Evolutionary conservation across 495 filamentous ascomycete species (phyloP).

Genomic region (Xylaria sp.): DNA sequence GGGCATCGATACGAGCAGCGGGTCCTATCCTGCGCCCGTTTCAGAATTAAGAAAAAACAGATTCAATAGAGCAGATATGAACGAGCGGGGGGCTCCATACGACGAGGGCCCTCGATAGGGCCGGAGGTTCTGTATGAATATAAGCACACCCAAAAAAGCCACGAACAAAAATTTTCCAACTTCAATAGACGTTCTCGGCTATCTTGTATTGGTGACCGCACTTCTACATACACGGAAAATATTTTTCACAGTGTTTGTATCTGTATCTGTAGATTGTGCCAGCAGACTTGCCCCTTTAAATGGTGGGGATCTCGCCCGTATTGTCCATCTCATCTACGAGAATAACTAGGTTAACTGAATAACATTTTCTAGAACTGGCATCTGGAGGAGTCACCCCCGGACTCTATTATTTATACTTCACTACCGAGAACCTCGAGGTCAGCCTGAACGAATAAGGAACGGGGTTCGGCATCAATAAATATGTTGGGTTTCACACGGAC

Average conservation of each 20-base stretch:
- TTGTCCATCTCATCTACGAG: not conserved
- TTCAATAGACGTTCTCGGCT: not conserved
- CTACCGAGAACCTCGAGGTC: not conserved
- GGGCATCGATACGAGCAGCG: constrained; percentile 13
- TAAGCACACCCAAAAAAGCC: not conserved
- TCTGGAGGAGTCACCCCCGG: not conserved
- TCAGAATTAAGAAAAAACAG: constrained; percentile 23
- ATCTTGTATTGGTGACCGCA: not conserved
- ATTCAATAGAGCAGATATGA: constrained; percentile 27
- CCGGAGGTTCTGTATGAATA: constrained; percentile 22
- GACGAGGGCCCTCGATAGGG: not conserved
- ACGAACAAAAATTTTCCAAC: constrained; percentile 1
- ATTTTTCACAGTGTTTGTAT: not conserved
- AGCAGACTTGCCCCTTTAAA: not conserved
- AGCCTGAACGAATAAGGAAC: not conserved
- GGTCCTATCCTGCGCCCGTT: not conserved
- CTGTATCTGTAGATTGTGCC: not conserved
- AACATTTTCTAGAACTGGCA: not conserved
- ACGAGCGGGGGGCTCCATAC: not conserved
- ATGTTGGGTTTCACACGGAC: not conserved
- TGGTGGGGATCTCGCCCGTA: not conserved
- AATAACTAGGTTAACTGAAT: not conserved
- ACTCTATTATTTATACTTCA: not conserved
- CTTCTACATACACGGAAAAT: not conserved
- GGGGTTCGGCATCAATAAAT: not conserved